phyloP scores from a whole-genome alignment of 2,329 filamentous ascomycete genomes.

The Claviceps monticola region DNA sequence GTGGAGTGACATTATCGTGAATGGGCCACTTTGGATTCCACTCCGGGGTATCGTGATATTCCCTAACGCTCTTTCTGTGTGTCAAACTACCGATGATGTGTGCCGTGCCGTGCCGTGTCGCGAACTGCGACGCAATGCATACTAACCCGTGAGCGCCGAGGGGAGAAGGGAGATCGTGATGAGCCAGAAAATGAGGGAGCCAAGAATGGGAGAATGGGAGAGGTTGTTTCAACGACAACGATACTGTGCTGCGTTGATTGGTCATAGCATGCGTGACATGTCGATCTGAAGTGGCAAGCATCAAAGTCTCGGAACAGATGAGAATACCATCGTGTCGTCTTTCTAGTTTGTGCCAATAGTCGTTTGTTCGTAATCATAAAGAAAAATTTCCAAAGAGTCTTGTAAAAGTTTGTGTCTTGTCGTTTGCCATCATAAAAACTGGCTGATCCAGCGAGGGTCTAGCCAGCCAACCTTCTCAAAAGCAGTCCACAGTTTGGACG shows the following conservation, averaged over 20 bases:
- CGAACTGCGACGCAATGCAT: conserved; percentile 1
- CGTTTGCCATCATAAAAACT: conserved; percentile 15
- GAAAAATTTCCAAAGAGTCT: not conserved
- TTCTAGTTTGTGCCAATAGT: not conserved
- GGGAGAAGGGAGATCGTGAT: not conserved
- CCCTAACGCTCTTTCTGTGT: conserved; percentile 20
- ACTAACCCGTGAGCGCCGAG: conserved; percentile 1
- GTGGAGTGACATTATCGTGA: conserved; percentile 24
- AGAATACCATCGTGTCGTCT: too few species aligned
- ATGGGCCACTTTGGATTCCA: conserved; percentile 19
- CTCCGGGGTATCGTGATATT: conserved; percentile 27
- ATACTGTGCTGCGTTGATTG: not conserved
- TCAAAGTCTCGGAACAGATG: not conserved
- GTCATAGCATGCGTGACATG: not conserved
- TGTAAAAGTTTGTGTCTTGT: not conserved
- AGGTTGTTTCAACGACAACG: not conserved
- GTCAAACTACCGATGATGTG: conserved; percentile 16
- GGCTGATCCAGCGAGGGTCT: conserved; percentile 32
- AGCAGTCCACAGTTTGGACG: conserved; percentile 79
- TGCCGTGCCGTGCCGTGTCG: conserved; percentile 13
- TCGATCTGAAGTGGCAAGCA: conserved; percentile 1
- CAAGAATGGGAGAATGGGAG: not conserved
- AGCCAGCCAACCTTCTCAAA: conserved; percentile 85
- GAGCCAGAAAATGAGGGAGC: conserved; percentile 3
- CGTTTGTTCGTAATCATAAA: not conserved